phyloP scores from a whole-genome alignment of 495 filamentous ascomycete species.

The Penicillium silybi region DNA sequence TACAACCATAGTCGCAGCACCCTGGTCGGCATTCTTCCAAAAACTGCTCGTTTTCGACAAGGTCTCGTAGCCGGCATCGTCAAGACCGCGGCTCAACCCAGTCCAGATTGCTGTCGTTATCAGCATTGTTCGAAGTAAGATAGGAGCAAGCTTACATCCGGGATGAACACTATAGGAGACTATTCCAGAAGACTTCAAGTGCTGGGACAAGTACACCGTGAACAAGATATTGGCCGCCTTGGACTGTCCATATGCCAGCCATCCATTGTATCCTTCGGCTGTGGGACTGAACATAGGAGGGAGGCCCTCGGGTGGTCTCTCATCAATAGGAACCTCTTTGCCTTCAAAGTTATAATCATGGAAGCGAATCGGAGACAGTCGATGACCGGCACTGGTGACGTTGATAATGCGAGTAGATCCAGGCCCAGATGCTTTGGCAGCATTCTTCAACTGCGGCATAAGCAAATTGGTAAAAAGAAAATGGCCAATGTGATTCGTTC shows the following conservation, averaged over 20 bases:
- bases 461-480: conserved; percentile 61
- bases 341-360: conserved; percentile 13
- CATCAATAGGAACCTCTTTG: conserved; percentile 14
- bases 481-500: conserved; percentile 69
- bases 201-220: conserved; percentile 24
- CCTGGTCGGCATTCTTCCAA: conserved; percentile 48
- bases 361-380: conserved; percentile 32
- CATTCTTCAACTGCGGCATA: conserved; percentile 53
- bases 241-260: conserved; percentile 56
- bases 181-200: conserved; percentile 12
- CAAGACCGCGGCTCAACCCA: conserved; percentile 15
- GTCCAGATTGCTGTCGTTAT: conserved; percentile 16
- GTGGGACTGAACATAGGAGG: conserved; percentile 12
- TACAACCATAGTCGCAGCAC: conserved; percentile 50
- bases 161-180: conserved; percentile 24
- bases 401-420: conserved; percentile 36
- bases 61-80: conserved; percentile 12
- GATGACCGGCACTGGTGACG: conserved; percentile 40
- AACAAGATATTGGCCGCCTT: conserved; percentile 63
- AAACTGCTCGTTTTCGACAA: conserved; percentile 18
- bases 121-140: background rate
- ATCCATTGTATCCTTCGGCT: conserved; percentile 24
- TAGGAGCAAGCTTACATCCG: conserved; percentile 13
- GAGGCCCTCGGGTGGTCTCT: conserved; percentile 11
- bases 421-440: conserved; percentile 24